Evolutionary conservation across 345 rosid species (phyloP), one percentile per base, ranked within the genome.

Genomic region (Hypericum androsaemum): DNA sequence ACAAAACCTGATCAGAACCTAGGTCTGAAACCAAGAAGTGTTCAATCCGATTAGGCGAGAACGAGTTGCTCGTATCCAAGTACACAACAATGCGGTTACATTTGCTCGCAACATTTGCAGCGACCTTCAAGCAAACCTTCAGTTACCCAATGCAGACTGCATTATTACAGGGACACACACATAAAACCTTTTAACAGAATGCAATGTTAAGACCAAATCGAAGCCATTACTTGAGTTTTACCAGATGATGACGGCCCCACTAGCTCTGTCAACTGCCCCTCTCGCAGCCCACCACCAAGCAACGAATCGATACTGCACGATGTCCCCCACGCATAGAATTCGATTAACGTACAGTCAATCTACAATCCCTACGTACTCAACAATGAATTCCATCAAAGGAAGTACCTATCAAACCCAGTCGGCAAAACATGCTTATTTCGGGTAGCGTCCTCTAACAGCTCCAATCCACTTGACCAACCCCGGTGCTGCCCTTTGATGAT

Each of bases 221-320:
- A 22, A 4, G 32, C 46, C 42, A 82, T 50, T 69, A 84, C 95
- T 56, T 84, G 95, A 43, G 95, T 88, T 85, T 88, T 88, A 64
- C 97, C 95, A 45, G 95, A 84, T 42, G 95, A 73, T 0, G 97
- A 88, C 37, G 81, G 84, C 50, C 97, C 97, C n/a, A 74, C 88
- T 54, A 88, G 58, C 72, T 88, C 97, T 13, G 86, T 84, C 40
- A 88, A 58, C 56, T 75, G 88, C 49, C 95, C 97, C 59, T 60
- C 66, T 37, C 73, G 50, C 39, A 84, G 38, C 42, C 96, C 96
- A 58, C 88, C 96, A 48, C 58, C 67, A 62, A 84, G 88, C 50
- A 84, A 70, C 13, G 64, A 61, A 71, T 88, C 95, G 61, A 74
- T 35, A 72, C 96, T 87, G 69, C 50, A 39, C 43, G 45, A 52